Conservation (phyloP, 2,329 filamentous ascomycete species). For the Thermoascus crustaceus region DNA sequence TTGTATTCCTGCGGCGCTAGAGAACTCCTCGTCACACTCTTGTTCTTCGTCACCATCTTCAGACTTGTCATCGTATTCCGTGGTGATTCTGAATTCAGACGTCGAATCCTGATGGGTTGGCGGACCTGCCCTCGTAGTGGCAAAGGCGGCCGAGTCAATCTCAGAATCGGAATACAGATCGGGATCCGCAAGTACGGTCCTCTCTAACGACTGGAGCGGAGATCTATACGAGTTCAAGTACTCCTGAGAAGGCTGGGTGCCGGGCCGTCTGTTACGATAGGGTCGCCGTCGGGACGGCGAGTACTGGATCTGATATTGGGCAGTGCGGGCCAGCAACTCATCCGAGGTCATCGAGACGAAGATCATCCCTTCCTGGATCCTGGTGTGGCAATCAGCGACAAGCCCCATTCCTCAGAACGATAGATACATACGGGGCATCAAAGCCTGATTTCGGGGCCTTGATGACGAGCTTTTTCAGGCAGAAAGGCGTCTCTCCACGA, state of each 20-base stretch:
- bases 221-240: constrained; percentile 31
- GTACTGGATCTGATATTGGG: constrained; percentile 68
- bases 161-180: constrained; percentile 18
- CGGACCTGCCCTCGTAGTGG: constrained; percentile 4
- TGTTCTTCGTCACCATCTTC: constrained; percentile 28
- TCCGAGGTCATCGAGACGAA: constrained; percentile 82
- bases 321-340: constrained; percentile 63
- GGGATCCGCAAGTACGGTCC: constrained; percentile 16
- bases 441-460: constrained; percentile 74
- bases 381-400: constrained; percentile 36
- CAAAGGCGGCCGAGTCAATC: constrained; percentile 12
- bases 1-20: constrained; percentile 19
- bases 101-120: constrained; percentile 14
- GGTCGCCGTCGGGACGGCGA: constrained; percentile 22
- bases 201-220: constrained; percentile 27
- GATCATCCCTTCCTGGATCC: constrained; percentile 83
- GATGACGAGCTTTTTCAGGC: constrained; percentile 76
- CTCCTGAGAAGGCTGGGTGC: constrained; percentile 31
- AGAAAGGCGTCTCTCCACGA: constrained; percentile 71
- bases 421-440: constrained; percentile 67
- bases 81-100: constrained; percentile 30
- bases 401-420: constrained; percentile 1
- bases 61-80: constrained; percentile 29
- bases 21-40: constrained; percentile 17
- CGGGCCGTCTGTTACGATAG: constrained; percentile 20